These are phyloP conservation scores for Blastobotrys chiropterorum DNA, from an alignment of 805 yeast genomes.

Conservation along the genomic window DNA sequence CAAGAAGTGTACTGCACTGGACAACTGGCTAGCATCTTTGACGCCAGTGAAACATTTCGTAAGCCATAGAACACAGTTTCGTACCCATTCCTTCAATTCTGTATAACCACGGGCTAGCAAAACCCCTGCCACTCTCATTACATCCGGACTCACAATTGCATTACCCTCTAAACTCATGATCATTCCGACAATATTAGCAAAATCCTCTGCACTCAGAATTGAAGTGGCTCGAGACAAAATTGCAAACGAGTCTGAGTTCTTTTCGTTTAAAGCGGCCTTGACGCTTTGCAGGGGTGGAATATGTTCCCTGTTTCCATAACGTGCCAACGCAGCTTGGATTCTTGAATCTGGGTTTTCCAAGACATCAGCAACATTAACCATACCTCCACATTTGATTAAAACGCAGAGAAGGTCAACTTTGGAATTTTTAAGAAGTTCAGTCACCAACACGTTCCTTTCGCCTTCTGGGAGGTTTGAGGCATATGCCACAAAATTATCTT, in stretches of 20 bases:
- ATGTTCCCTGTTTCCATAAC: not conserved
- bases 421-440: not conserved
- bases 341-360: not conserved
- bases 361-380: not conserved
- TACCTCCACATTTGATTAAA: not conserved
- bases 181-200: not conserved
- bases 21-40: not conserved
- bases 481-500: not conserved
- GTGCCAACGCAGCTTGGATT: not conserved
- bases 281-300: not conserved
- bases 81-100: slow-evolving; percentile 13
- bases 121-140: slow-evolving; percentile 8
- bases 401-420: not conserved
- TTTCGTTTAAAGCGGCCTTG: not conserved
- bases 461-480: not conserved
- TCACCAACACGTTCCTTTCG: not conserved
- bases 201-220: not conserved
- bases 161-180: not conserved
- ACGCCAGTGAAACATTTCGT: slow-evolving; percentile 19
- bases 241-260: not conserved
- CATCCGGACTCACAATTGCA: slow-evolving; percentile 8
- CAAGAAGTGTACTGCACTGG: not conserved
- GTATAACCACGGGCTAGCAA: not conserved
- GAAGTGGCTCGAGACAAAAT: not conserved
- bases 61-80: slow-evolving; percentile 19